Evolutionary conservation across 495 filamentous ascomycete genomes (phyloP), one percentile per base, ranked within the genome.

Genomic region (Neurospora terricola): DNA sequence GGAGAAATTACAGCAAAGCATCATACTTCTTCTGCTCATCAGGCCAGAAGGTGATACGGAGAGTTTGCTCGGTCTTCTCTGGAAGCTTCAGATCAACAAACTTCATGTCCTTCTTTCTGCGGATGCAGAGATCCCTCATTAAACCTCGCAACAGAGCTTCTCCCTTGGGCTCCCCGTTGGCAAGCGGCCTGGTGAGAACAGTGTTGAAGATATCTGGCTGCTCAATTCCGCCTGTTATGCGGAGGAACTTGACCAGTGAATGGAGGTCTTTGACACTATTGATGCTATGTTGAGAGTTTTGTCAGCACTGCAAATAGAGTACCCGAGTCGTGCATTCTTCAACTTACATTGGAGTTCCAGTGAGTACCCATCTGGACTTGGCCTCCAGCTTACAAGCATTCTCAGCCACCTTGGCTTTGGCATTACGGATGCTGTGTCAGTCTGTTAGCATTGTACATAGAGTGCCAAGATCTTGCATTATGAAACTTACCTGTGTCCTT

Each of bases 81-180:
- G 94, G 94, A 1, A 97, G 86, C 69, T 90, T 90, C 14, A 97
- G 82, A 75, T 98, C 93, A 62, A 98, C 86, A 74, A 97, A 97
- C 11, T 86, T 86, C 94, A 97, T 97, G 71, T 94, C 90, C 81
- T 98, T 98, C 75, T 90, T 90, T 36, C 94, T 88, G 43, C 94
- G 88, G 30, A 98, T 85, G 76, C 93, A 97, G 37, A 97, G 87
- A n/a, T 91, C 92, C 8, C 83, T 84, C 88, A 96, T 96, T 62
- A 97, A 83, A 3, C 89, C 86, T 77, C 94, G 92, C 16, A 97
- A 85, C 21, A 96, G 81, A 21, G 86, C 78, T 54, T 88, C 90
- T 27, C 91, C 83, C 4, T 77, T 69, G 14, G 68, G 71, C 4
- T 90, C 84, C 6, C 89, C 91, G 37, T 79, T 72, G 12, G 84